A percentile compares a stretch with the other conserved stretches of the same genome.
These are phyloP conservation scores for Selenicereus undatus DNA, from an alignment of 148 eudicot genomes.

Conservation along the genomic window DNA sequence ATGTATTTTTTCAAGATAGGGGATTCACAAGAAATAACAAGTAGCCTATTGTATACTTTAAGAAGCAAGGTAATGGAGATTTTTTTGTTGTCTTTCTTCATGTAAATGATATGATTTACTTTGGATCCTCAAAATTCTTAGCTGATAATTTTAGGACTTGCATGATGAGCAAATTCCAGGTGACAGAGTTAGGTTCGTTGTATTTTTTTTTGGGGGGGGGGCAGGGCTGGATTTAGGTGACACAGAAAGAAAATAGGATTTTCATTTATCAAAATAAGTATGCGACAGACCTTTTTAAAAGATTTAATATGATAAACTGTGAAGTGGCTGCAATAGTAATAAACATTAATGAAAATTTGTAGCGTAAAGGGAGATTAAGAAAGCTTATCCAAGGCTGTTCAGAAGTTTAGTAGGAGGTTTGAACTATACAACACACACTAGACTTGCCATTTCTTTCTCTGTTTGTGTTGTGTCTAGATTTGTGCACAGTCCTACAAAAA, in stretches of 20 bases:
- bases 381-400: not conserved
- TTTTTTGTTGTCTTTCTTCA: not conserved
- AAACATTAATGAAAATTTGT: constrained; percentile 10
- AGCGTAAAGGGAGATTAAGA: constrained; percentile 1
- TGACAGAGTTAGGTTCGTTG: not conserved
- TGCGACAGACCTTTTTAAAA: not conserved
- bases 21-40: not conserved
- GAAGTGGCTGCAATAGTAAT: not conserved
- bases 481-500: constrained; percentile 13
- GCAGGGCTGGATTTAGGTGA: not conserved
- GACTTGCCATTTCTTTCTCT: constrained; percentile 15
- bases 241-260: not conserved
- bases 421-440: constrained; percentile 4
- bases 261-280: not conserved
- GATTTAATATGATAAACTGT: not conserved
- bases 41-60: not conserved
- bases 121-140: not conserved
- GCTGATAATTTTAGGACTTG: not conserved
- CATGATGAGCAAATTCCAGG: not conserved
- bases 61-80: not conserved
- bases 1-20: not conserved
- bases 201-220: no score
- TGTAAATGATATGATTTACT: not conserved
- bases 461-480: constrained; percentile 17
- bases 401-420: no score